Conservation (phyloP, 805 yeast genomes). For the Kluyveromyces siamensis region DNA sequence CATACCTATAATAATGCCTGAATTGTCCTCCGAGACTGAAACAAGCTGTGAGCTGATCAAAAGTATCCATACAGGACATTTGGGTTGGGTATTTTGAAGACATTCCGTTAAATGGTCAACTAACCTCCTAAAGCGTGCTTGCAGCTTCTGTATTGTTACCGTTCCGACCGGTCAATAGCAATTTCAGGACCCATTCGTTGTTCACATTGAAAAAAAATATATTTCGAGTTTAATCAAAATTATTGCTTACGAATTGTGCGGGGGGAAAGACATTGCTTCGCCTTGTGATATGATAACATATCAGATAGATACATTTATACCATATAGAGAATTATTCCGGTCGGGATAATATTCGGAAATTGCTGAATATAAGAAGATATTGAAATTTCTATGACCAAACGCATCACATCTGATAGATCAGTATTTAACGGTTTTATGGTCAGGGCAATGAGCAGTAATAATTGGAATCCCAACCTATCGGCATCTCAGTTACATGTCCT, state of each 20-base stretch:
- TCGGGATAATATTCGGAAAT: background rate
- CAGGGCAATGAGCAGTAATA: conserved; percentile 32
- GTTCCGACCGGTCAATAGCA: background rate
- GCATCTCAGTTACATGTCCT: conserved; percentile 75
- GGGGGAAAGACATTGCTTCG: no score
- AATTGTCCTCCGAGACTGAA: conserved; percentile 88
- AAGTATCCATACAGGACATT: conserved; percentile 75
- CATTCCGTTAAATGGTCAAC: conserved; percentile 4
- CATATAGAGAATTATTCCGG: no score
- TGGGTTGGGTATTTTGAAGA: conserved; percentile 29
- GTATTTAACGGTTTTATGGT: background rate
- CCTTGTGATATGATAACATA: no score
- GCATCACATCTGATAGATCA: background rate
- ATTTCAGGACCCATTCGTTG: background rate
- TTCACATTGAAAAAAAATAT: background rate
- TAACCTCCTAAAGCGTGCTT: background rate
- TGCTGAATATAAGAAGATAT: no score
- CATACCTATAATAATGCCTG: conserved; percentile 75
- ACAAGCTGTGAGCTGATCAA: conserved; percentile 79
- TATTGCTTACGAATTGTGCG: no score
- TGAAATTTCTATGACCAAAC: background rate
- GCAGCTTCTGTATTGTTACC: no score
- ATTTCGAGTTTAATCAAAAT: no score
- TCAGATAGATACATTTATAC: no score
- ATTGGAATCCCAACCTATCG: conserved; percentile 73